Evolutionary conservation across 1,284 basidiomycete genomes (phyloP).

Genomic region (Phaffia rhodozyma): DNA sequence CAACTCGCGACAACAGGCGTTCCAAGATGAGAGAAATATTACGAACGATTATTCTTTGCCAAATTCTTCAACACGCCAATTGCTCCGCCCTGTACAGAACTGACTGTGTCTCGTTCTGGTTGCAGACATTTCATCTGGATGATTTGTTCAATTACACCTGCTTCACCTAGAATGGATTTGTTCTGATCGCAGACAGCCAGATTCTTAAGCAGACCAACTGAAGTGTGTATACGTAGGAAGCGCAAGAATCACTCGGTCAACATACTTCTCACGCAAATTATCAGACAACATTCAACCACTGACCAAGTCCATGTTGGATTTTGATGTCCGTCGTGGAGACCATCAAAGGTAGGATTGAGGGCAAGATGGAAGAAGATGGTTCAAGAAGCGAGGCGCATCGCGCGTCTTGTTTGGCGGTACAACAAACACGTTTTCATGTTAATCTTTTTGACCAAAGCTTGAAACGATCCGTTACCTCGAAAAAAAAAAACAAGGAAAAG

Average conservation of each 20-base stretch:
- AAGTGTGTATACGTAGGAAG: not conserved
- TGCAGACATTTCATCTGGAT: slow-evolving; percentile 62
- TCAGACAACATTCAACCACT: not conserved
- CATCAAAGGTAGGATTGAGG: slow-evolving; percentile 37
- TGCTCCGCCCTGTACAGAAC: slow-evolving; percentile 73
- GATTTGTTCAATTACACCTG: slow-evolving; percentile 47
- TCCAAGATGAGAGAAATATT: not conserved
- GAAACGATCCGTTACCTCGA: not conserved
- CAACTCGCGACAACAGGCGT: no score
- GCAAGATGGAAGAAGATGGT: slow-evolving; percentile 42
- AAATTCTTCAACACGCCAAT: slow-evolving; percentile 83
- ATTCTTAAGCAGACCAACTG: slow-evolving; percentile 66
- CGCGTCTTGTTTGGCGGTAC: slow-evolving; percentile 41
- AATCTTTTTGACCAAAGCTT: no score
- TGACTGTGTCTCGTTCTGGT: slow-evolving; percentile 59
- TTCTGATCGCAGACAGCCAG: slow-evolving; percentile 59
- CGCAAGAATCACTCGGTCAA: not conserved
- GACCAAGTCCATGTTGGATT: slow-evolving; percentile 59
- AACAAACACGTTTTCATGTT: not conserved
- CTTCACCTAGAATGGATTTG: slow-evolving; percentile 49
- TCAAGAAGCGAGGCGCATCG: slow-evolving; percentile 51
- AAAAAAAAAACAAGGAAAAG: slow-evolving; percentile 6
- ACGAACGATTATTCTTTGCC: slow-evolving; percentile 45
- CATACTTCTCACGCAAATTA: not conserved
- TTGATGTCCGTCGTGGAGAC: slow-evolving; percentile 50